Conservation (phyloP, 495 filamentous ascomycete genomes). For the Aspergillus heteromorphus region DNA sequence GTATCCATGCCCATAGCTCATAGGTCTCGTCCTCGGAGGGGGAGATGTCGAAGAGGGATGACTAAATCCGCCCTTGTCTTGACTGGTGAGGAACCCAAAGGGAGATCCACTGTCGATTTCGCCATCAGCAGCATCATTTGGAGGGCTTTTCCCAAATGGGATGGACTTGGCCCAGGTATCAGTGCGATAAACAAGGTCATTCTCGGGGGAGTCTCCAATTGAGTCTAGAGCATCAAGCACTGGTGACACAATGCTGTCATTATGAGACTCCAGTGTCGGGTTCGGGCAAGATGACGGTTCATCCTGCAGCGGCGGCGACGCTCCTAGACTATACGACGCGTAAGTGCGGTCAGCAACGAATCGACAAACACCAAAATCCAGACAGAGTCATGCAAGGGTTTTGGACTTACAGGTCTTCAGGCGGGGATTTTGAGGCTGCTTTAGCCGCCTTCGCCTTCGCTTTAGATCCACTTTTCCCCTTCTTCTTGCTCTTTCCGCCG, state of each 20-base stretch:
- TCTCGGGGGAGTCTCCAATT: constrained; percentile 25
- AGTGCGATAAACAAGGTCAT: constrained; percentile 34
- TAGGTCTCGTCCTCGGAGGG: constrained; percentile 37
- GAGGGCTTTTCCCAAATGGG: constrained; percentile 46
- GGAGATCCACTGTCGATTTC: constrained; percentile 40
- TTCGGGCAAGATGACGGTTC: constrained; percentile 36
- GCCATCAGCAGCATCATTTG: constrained; percentile 39
- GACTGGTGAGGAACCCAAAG: constrained; percentile 32
- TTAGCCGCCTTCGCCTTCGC: constrained; percentile 36
- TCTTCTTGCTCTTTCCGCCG: constrained; percentile 42
- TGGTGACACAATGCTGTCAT: constrained; percentile 35
- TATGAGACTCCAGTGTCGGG: constrained; percentile 22
- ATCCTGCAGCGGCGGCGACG: constrained; percentile 24
- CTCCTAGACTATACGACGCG: constrained; percentile 20
- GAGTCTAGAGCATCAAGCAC: constrained; percentile 39
- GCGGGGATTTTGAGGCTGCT: constrained; percentile 28
- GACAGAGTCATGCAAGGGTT: background rate
- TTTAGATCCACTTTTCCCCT: constrained; percentile 37
- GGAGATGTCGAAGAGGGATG: constrained; percentile 48
- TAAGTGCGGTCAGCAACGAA: background rate
- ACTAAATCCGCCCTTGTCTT: constrained; percentile 42
- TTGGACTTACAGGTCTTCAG: constrained; percentile 41
- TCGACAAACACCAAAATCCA: background rate
- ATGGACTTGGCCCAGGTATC: constrained; percentile 47
- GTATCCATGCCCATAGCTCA: constrained; percentile 42